Evolutionary conservation across 768 basidiomycete genomes (phyloP).

Genomic region (Boletus rubropictus): DNA sequence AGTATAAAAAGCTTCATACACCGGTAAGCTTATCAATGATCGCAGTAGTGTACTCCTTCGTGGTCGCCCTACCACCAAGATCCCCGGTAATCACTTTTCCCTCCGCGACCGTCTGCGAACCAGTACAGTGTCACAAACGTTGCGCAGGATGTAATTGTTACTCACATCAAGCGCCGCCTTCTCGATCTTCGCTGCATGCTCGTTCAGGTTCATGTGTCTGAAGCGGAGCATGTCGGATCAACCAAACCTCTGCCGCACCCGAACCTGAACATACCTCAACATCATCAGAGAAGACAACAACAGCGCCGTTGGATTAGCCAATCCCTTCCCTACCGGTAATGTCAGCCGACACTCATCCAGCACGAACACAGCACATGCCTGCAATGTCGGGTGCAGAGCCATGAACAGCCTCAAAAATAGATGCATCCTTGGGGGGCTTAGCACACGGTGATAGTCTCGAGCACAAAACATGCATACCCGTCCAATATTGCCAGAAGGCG

Average conservation of each 20-base stretch:
- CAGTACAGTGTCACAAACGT: not conserved
- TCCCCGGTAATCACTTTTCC: conserved; percentile 94
- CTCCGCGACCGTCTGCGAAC: conserved; percentile 85
- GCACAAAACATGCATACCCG: conserved; percentile 46
- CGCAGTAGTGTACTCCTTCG: conserved; percentile 81
- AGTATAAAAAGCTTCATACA: conserved; percentile 10
- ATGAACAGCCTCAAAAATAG: conserved; percentile 99
- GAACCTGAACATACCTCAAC: conserved; percentile 61
- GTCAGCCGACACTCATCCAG: not conserved
- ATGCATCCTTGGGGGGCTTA: conserved; percentile 69
- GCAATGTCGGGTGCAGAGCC: conserved; percentile 99
- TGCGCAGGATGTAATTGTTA: conserved; percentile 5
- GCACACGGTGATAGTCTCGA: conserved; percentile 6
- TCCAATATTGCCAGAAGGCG: conserved; percentile 97
- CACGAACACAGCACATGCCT: conserved; percentile 40
- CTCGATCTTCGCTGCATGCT: conserved; percentile 85
- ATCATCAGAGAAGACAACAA: conserved; percentile 96
- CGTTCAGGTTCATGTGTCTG: conserved; percentile 89
- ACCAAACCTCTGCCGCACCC: conserved; percentile 5
- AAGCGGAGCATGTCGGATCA: conserved; percentile 23
- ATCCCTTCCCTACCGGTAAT: conserved; percentile 60
- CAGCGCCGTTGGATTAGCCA: conserved; percentile 99
- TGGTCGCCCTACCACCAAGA: conserved; percentile 87
- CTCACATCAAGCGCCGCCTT: conserved; percentile 83
- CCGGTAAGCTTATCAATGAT: conserved; percentile 69